A percentile compares a stretch with the other conserved stretches of the same genome.
These are phyloP conservation scores for thale cress (Arabidopsis thaliana) DNA, from an alignment of 345 rosid genomes.

Conservation along the genomic window TAIR10.1 NC_003076.8:24727001-24727500, in stretches of 20 bases:
- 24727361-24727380: constrained; percentile 69
- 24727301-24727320: constrained; percentile 65
- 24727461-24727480: constrained; percentile 62
- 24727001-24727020: constrained; percentile 64
- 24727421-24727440: constrained; percentile 89
- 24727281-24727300: constrained; percentile 96
- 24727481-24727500: constrained; percentile 69
- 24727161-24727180: constrained; percentile 63
- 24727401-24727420: constrained; percentile 72
- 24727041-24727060: constrained; percentile 66
- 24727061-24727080: constrained; percentile 70
- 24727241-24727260: constrained; percentile 60
- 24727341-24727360: constrained; percentile 81
- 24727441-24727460: constrained; percentile 59
- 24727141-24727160: constrained; percentile 86
- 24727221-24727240: constrained; percentile 56
- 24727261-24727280: constrained; percentile 83
- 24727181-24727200: constrained; percentile 70
- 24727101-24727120: constrained; percentile 60
- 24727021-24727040: constrained; percentile 66
- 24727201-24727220: constrained; percentile 74
- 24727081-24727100: constrained; percentile 65
- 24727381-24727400: constrained; percentile 76
- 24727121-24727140: constrained; percentile 62
- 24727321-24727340: constrained; percentile 61